Percentiles rank a stretch among this genome's conserved stretches.
These are phyloP conservation scores for Panus rudis DNA, from an alignment of 768 basidiomycete species.

Conservation along the genomic window DNA sequence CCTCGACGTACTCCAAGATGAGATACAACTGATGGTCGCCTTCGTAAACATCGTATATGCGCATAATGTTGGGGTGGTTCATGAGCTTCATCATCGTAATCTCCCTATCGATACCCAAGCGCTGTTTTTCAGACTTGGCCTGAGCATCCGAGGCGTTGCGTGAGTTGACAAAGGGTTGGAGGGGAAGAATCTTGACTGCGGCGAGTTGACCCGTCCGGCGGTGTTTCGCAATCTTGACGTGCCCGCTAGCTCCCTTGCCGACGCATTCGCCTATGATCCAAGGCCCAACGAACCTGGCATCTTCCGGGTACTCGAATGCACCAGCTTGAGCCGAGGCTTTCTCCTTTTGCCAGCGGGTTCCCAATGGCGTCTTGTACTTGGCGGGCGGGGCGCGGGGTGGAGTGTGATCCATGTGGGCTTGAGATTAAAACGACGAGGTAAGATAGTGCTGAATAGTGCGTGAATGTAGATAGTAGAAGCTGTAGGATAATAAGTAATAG, in stretches of 20 bases:
- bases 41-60: conserved; percentile 94
- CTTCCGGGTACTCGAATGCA: conserved; percentile 76
- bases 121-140: conserved; percentile 72
- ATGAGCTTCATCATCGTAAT: conserved; percentile 99
- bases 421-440: too few species aligned
- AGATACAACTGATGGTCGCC: conserved; percentile 87
- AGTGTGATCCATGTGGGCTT: conserved; percentile 25
- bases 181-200: conserved; percentile 91
- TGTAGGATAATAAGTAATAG: background rate
- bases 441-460: too few species aligned
- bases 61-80: conserved; percentile 95
- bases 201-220: conserved; percentile 82
- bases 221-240: conserved; percentile 91
- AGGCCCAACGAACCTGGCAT: conserved; percentile 82
- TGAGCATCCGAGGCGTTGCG: conserved; percentile 60
- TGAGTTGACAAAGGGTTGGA: conserved; percentile 69
- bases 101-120: conserved; percentile 86
- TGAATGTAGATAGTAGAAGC: background rate
- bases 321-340: conserved; percentile 69
- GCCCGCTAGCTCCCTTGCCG: conserved; percentile 90
- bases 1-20: conserved; percentile 91
- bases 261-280: conserved; percentile 94
- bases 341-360: conserved; percentile 86
- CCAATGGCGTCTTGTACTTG: conserved; percentile 60
- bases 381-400: conserved; percentile 70